Percentiles rank a stretch among this genome's conserved stretches.
These are phyloP conservation scores for Fusarium luffae DNA, from an alignment of 2,329 filamentous ascomycete genomes.

Conservation along the genomic window DNA sequence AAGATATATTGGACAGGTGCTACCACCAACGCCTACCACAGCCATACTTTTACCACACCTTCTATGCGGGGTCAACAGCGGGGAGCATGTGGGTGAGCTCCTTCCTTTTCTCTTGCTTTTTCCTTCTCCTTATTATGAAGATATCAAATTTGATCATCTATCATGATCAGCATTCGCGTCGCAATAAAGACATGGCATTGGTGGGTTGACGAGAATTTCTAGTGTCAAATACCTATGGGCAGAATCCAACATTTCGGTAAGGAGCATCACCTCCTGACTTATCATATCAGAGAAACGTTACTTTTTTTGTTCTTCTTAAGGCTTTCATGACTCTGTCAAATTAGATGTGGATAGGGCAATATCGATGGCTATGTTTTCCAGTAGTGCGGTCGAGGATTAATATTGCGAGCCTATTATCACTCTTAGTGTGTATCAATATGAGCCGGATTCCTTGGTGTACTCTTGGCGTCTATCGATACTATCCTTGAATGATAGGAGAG, in stretches of 20 bases:
- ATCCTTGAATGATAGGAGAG: neutral
- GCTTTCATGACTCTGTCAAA: conserved; percentile 1
- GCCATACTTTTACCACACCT: neutral
- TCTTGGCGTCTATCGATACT: neutral
- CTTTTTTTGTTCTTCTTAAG: neutral
- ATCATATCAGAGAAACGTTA: neutral
- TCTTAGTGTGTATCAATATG: neutral
- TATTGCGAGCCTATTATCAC: neutral
- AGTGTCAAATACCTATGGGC: neutral
- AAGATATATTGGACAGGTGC: neutral
- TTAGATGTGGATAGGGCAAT: conserved; percentile 3
- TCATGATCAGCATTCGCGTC: neutral
- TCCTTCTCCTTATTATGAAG: neutral
- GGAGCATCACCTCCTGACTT: neutral
- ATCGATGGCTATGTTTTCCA: neutral
- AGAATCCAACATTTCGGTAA: neutral
- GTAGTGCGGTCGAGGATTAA: neutral
- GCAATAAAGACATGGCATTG: neutral
- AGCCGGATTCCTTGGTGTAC: neutral
- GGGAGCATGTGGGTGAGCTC: neutral
- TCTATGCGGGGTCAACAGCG: neutral
- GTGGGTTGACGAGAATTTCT: neutral
- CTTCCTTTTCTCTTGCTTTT: neutral
- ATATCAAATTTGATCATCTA: neutral
- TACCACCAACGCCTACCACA: neutral